A percentile compares a stretch with the other conserved stretches of the same genome.
Conservation (phyloP, 306 rosid genomes). For the Lathyrus aphaca region DNA sequence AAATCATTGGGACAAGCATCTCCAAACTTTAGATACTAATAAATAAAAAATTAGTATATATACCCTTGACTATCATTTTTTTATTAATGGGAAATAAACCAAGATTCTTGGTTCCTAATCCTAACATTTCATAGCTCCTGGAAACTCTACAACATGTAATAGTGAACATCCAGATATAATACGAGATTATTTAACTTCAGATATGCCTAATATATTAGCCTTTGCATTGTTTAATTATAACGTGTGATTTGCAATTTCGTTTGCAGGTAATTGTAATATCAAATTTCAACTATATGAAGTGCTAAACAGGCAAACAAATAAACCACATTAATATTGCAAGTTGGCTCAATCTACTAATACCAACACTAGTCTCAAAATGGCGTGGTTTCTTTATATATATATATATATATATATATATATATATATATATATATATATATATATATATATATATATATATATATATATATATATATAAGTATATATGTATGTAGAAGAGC, state of each 20-base stretch:
- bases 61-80: too few relatives aligned
- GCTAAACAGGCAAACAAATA: background rate
- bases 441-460: slow-evolving; percentile 17
- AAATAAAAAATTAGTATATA: too few relatives aligned
- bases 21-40: too few relatives aligned
- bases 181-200: too few relatives aligned
- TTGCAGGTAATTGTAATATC: background rate
- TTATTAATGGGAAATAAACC: too few relatives aligned
- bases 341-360: slow-evolving; percentile 7
- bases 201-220: background rate
- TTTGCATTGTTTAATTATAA: slow-evolving; percentile 7
- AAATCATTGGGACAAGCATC: too few relatives aligned
- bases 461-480: slow-evolving; percentile 10
- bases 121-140: slow-evolving; percentile 22
- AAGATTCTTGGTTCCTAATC: slow-evolving; percentile 14
- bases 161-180: background rate
- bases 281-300: background rate
- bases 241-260: background rate
- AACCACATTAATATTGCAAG: slow-evolving; percentile 4
- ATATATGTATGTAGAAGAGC: background rate
- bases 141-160: slow-evolving; percentile 29
- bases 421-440: slow-evolving; percentile 12
- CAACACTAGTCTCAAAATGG: slow-evolving; percentile 30
- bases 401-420: background rate
- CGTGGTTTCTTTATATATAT: slow-evolving; percentile 36